phyloP scores from a whole-genome alignment of 768 basidiomycete genomes.

The Tylopilus balloui region DNA sequence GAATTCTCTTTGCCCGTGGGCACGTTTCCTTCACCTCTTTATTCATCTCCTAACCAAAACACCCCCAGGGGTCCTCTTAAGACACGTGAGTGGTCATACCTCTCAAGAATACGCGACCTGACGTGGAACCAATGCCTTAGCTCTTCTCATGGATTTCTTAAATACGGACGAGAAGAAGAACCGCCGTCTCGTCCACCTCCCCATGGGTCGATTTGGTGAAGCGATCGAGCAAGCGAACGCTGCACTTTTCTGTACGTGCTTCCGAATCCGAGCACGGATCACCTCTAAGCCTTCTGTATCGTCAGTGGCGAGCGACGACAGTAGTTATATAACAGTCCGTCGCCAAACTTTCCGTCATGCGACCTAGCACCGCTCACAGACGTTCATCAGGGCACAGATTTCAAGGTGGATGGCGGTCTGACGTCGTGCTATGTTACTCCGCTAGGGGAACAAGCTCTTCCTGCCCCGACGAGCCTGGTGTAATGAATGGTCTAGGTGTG shows the following conservation, averaged over 20 bases:
- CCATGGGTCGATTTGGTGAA: slow-evolving; percentile 97
- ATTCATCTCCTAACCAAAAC: not conserved
- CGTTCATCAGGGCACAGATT: slow-evolving; percentile 69
- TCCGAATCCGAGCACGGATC: slow-evolving; percentile 1
- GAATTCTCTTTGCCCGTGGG: slow-evolving; percentile 95
- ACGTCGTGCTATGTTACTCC: slow-evolving; percentile 91
- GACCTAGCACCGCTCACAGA: slow-evolving; percentile 3
- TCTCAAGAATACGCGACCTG: not conserved
- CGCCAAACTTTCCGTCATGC: not conserved
- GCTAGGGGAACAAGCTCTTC: slow-evolving; percentile 65
- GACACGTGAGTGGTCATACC: slow-evolving; percentile 64
- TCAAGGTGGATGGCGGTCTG: slow-evolving; percentile 94
- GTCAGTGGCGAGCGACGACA: slow-evolving; percentile 88
- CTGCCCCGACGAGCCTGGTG: slow-evolving; percentile 67
- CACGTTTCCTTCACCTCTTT: slow-evolving; percentile 7
- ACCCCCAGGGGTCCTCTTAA: slow-evolving; percentile 79
- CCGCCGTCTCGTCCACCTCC: slow-evolving; percentile 83
- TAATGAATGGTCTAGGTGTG: slow-evolving; percentile 16
- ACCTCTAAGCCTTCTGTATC: slow-evolving; percentile 4
- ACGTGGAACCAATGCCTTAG: slow-evolving; percentile 35
- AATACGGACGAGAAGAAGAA: slow-evolving; percentile 94
- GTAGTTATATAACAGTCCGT: slow-evolving; percentile 90
- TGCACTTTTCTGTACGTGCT: slow-evolving; percentile 86
- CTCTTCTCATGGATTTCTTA: slow-evolving; percentile 97
- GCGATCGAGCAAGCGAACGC: slow-evolving; percentile 92